Evolutionary conservation across 1,284 basidiomycete genomes (phyloP).

Genomic region (Irpex sp.): DNA sequence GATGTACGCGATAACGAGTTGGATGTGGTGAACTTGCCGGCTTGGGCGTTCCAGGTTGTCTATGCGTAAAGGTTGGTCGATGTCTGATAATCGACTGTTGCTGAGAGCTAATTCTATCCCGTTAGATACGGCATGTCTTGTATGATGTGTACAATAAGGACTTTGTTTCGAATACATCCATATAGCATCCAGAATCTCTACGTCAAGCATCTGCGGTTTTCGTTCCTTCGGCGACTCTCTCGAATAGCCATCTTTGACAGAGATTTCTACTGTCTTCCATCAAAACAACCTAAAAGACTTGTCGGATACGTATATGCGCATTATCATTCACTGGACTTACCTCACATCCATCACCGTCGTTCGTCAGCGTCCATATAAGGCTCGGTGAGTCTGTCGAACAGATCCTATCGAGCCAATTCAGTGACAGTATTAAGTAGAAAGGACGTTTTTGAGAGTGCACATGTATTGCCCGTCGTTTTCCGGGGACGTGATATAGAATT

Average conservation of each 20-base stretch:
- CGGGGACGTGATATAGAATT: not conserved
- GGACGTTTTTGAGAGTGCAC: not conserved
- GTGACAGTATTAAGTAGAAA: not conserved
- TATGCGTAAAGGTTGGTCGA: conserved; percentile 8
- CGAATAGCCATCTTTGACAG: not conserved
- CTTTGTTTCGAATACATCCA: no score
- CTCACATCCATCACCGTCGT: not conserved
- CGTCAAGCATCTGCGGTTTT: no score
- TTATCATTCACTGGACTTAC: not conserved
- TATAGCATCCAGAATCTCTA: no score
- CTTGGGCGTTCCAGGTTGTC: conserved; percentile 17
- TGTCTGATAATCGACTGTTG: not conserved
- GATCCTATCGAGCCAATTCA: not conserved
- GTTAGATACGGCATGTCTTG: no score
- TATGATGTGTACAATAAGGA: no score
- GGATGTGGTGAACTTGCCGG: conserved; percentile 7
- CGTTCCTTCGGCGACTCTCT: not conserved
- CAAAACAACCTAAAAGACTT: not conserved
- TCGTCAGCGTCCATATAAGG: not conserved
- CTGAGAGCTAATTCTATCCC: no score
- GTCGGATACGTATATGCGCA: not conserved
- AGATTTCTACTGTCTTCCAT: not conserved
- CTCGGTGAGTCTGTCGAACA: not conserved
- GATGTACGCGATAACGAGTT: conserved; percentile 13
- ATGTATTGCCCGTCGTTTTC: not conserved